Percentiles rank a stretch among this genome's conserved stretches.
Evolutionary conservation across 1,139 yeast species (phyloP).

Genomic region (Lodderomyces parapsilosis): DNA sequence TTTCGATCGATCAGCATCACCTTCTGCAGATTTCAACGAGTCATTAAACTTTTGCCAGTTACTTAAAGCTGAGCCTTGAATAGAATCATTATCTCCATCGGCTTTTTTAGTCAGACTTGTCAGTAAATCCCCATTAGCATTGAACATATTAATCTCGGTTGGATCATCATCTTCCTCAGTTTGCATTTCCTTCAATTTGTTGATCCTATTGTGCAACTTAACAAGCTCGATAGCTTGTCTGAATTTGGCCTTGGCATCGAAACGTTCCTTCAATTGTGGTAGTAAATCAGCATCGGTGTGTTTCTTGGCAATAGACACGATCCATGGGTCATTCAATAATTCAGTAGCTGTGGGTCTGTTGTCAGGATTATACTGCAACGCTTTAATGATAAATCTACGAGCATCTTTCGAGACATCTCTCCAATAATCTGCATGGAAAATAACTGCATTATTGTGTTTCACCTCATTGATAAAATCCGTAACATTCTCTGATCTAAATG

Average conservation of each 20-base stretch:
- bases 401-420: conserved; percentile 72
- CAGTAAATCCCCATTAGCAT: conserved; percentile 26
- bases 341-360: conserved; percentile 67
- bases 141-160: conserved; percentile 43
- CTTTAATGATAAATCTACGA: conserved; percentile 64
- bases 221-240: conserved; percentile 84
- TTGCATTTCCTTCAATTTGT: conserved; percentile 56
- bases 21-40: conserved; percentile 17
- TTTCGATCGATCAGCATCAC: conserved; percentile 16
- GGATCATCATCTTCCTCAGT: conserved; percentile 58
- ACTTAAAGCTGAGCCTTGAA: conserved; percentile 14
- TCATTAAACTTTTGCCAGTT: conserved; percentile 27
- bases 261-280: conserved; percentile 65
- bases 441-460: conserved; percentile 62
- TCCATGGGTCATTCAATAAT: conserved; percentile 70
- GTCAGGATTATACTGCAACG: conserved; percentile 64
- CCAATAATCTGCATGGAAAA: conserved; percentile 90
- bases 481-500: conserved; percentile 83
- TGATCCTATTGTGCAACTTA: conserved; percentile 69
- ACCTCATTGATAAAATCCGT: conserved; percentile 81
- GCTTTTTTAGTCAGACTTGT: conserved; percentile 2
- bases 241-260: conserved; percentile 83
- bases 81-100: conserved; percentile 2
- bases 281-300: conserved; percentile 61
- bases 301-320: conserved; percentile 47